Conservation (phyloP, 148 eudicot genomes). For the Spergularia bocconei region DNA sequence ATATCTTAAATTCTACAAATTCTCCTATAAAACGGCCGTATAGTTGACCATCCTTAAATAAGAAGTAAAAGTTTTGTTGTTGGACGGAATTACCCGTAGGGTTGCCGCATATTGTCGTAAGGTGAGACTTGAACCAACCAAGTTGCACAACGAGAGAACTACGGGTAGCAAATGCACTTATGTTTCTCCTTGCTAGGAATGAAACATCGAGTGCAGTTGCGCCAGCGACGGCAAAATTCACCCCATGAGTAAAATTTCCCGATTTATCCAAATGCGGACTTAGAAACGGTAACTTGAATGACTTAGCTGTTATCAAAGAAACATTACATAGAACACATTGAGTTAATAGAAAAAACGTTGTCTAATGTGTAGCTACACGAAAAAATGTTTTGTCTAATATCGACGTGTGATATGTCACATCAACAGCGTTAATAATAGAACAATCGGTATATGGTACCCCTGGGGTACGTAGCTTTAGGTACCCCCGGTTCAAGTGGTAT, state of each 20-base stretch:
- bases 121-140: conserved; percentile 25
- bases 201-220: conserved; percentile 17
- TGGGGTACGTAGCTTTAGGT: too few species aligned
- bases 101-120: conserved; percentile 2
- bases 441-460: too few species aligned
- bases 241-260: conserved; percentile 22
- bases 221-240: conserved; percentile 28
- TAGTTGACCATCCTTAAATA: background rate
- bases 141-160: conserved; percentile 26
- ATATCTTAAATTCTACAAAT: too few species aligned
- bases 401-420: too few species aligned
- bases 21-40: too few species aligned
- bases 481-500: too few species aligned
- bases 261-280: conserved; percentile 20
- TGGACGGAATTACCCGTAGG: conserved; percentile 3
- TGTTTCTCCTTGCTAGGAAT: background rate
- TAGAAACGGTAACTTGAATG: conserved; percentile 19
- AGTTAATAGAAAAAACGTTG: too few species aligned
- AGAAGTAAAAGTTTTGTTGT: too few species aligned
- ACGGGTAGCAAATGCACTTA: background rate
- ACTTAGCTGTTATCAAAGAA: conserved; percentile 4
- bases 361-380: too few species aligned
- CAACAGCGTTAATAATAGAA: too few species aligned
- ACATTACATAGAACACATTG: background rate
- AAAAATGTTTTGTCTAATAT: too few species aligned